Conservation (phyloP, 2,329 filamentous ascomycete species). For the Cladosporium halotolerans region DNA sequence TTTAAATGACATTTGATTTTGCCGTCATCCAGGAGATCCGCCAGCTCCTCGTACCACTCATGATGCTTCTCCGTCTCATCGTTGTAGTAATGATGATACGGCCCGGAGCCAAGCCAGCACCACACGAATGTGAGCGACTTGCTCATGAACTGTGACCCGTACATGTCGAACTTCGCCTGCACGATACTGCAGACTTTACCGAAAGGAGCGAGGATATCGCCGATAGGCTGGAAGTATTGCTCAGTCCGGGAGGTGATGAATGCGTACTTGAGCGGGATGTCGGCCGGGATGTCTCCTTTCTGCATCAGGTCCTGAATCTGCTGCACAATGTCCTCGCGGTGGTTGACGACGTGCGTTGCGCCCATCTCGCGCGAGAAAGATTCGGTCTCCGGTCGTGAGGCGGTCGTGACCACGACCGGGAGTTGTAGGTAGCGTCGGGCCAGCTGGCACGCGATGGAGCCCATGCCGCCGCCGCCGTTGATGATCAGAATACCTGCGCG, state of each 20-base stretch:
- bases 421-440: slow-evolving; percentile 35
- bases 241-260: slow-evolving; percentile 39
- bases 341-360: slow-evolving; percentile 40
- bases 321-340: slow-evolving; percentile 34
- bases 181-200: slow-evolving; percentile 43
- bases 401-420: slow-evolving; percentile 40
- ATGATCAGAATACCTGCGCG: slow-evolving; percentile 29
- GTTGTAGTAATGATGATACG: slow-evolving; percentile 34
- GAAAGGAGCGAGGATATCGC: slow-evolving; percentile 38
- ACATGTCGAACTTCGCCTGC: slow-evolving; percentile 38
- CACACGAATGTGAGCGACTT: slow-evolving; percentile 41
- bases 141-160: slow-evolving; percentile 42
- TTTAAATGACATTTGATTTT: slow-evolving; percentile 35
- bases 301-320: slow-evolving; percentile 32
- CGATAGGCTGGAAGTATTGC: slow-evolving; percentile 35
- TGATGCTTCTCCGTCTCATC: slow-evolving; percentile 16
- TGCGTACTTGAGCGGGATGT: slow-evolving; percentile 37
- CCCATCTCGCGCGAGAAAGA: slow-evolving; percentile 37
- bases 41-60: slow-evolving; percentile 29
- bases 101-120: slow-evolving; percentile 38
- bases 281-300: slow-evolving; percentile 16
- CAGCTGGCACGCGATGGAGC: slow-evolving; percentile 40
- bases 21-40: slow-evolving; percentile 31
- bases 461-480: slow-evolving; percentile 43
- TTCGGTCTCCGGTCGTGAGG: slow-evolving; percentile 36